Evolutionary conservation across 2,329 filamentous ascomycete genomes (phyloP), one percentile per base, ranked within the genome.

Genomic region (Sphaerulina vaccinii): DNA sequence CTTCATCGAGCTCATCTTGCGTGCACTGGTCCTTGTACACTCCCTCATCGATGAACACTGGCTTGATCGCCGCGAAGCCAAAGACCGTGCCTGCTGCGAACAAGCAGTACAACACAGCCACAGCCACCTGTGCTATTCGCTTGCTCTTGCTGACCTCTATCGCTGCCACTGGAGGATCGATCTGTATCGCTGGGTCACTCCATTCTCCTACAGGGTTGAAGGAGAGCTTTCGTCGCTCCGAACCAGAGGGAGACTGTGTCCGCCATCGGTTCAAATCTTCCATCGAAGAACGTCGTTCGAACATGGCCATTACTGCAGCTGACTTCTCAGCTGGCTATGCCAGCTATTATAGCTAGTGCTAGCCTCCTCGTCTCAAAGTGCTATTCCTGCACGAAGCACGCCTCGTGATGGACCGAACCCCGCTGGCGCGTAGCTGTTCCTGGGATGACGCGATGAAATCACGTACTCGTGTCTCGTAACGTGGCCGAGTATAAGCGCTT

Each of bases 41-140:
- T 2, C 84, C 84, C 66, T 90, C 85, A 10, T 76, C 71, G 55
- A 91, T 86, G 21, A 95, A 75, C 7, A 93, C 81, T 0, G 89
- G 88, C 67, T 93, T 95, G 60, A 95, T 76, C 10, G 89, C 88
- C 11, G 89, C 89, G 69, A 89, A 95, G 27, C 89, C 89, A 70
- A 93, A 93, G 15, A 93, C 83, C 35, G 90, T 76, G 1, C 89
- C 91, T 3, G 90, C 85, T 5, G 87, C 83, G 54, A 95, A 78
- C 29, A 91, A 79, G 69, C 87, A 92, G 67, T 87, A 88, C 9
- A 88, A 62, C 1, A 88, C 82, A 5, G 84, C 86, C 40, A 81
- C 74, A 35, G 72, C 71, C n/a, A 91, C 81, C 71, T 92, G 88
- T 13, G 80, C 85, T 39, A 82, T 73, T 57, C 80, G 70, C 63